Conservation (phyloP, 2,329 filamentous ascomycete species). For the Metarhizium guizhouense region DNA sequence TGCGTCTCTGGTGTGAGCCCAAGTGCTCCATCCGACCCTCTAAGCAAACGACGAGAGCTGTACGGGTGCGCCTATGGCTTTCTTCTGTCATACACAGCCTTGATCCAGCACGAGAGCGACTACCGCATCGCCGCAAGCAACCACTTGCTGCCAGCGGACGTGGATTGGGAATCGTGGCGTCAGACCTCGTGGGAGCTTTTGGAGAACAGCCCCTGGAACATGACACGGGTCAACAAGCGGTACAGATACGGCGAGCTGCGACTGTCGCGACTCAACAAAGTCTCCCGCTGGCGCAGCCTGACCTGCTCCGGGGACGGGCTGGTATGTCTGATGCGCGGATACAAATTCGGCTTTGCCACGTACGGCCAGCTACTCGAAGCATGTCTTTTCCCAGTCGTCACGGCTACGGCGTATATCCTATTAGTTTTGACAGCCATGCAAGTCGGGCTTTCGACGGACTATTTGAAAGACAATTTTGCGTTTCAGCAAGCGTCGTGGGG, state of each 20-base stretch:
- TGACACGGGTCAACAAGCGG: conserved; percentile 21
- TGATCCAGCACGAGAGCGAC: conserved; percentile 29
- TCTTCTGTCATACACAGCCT: conserved; percentile 27
- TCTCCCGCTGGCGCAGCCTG: conserved; percentile 22
- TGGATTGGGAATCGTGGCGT: conserved; percentile 30
- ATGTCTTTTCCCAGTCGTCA: conserved; percentile 32
- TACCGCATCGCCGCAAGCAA: conserved; percentile 25
- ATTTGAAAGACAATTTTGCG: conserved; percentile 18
- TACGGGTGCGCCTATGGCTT: conserved; percentile 24
- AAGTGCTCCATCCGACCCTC: neutral
- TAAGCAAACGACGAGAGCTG: neutral
- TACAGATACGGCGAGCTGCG: conserved; percentile 33
- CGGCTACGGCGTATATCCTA: conserved; percentile 31
- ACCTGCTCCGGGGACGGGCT: neutral
- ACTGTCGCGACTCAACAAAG: conserved; percentile 28
- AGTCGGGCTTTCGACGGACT: conserved; percentile 30
- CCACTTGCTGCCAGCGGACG: conserved; percentile 21
- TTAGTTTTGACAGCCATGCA: conserved; percentile 41
- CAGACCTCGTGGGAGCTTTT: conserved; percentile 15
- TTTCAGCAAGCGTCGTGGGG: conserved; percentile 37
- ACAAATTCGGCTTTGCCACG: conserved; percentile 14
- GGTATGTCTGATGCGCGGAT: conserved; percentile 11
- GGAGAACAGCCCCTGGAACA: conserved; percentile 14
- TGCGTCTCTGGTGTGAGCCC: neutral
- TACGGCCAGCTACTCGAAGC: conserved; percentile 33